Conservation (phyloP, 192 early-diverging fungal species). For the Dimargaris verticillata region DNA sequence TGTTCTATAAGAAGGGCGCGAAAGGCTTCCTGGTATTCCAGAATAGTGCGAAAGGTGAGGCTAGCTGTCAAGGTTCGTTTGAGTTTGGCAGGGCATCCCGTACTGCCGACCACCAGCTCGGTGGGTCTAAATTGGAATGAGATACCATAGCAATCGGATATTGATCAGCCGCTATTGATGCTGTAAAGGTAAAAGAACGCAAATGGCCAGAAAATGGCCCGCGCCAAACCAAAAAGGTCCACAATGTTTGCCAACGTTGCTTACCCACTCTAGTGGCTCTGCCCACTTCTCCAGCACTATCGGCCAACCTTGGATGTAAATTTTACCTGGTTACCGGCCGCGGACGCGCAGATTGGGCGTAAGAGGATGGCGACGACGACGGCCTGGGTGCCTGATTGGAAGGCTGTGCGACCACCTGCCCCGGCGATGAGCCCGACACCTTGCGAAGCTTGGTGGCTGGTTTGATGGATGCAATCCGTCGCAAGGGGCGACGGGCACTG, state of each 20-base stretch:
- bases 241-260: too few species aligned
- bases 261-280: too few species aligned
- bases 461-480: background rate
- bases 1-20: constrained; percentile 1
- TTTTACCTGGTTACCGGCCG: too few species aligned
- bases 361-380: background rate
- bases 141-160: background rate
- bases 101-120: background rate
- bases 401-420: too few species aligned
- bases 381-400: background rate
- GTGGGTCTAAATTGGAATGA: background rate
- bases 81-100: background rate
- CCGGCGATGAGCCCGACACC: background rate
- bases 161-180: background rate
- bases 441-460: background rate
- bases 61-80: background rate
- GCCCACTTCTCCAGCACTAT: too few species aligned
- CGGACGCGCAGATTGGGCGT: background rate
- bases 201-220: background rate
- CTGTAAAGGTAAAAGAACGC: background rate
- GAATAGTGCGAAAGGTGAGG: background rate
- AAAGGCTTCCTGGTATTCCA: background rate
- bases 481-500: background rate
- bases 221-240: too few species aligned
- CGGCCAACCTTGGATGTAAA: too few species aligned